A percentile compares a stretch with the other conserved stretches of the same genome.
These are phyloP conservation scores for Aspergillus puulaauensis DNA, from an alignment of 2,329 filamentous ascomycete genomes.

Conservation along the genomic window DNA sequence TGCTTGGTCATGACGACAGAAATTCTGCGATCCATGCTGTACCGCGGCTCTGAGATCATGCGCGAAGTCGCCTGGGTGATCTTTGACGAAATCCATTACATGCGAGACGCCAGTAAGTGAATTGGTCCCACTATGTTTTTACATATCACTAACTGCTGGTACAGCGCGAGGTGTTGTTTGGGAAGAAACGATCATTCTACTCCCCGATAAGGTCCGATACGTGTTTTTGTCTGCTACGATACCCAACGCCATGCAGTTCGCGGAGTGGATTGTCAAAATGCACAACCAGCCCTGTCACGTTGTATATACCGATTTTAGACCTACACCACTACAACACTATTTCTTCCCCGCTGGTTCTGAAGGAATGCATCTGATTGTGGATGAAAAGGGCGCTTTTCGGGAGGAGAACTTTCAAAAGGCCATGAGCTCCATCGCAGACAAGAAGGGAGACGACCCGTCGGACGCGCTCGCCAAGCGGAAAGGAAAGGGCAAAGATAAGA, in stretches of 20 bases:
- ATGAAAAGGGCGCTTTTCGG: slow-evolving; percentile 93
- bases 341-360: slow-evolving; percentile 92
- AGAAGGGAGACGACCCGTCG: slow-evolving; percentile 78
- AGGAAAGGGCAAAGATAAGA: slow-evolving; percentile 89
- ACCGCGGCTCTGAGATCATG: slow-evolving; percentile 98
- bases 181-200: slow-evolving; percentile 98
- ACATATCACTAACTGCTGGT: slow-evolving; percentile 16
- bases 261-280: slow-evolving; percentile 98
- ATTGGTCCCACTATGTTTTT: not conserved
- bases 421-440: slow-evolving; percentile 85
- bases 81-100: slow-evolving; percentile 98
- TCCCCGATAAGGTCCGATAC: slow-evolving; percentile 98
- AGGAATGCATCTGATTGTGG: slow-evolving; percentile 90
- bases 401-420: slow-evolving; percentile 98
- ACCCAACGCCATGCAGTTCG: slow-evolving; percentile 98
- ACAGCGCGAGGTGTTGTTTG: slow-evolving; percentile 85
- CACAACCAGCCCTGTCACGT: slow-evolving; percentile 98
- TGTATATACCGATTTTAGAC: slow-evolving; percentile 97
- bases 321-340: slow-evolving; percentile 95
- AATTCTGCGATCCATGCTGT: slow-evolving; percentile 98
- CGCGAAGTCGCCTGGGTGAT: slow-evolving; percentile 98
- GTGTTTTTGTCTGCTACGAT: slow-evolving; percentile 98
- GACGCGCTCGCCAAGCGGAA: slow-evolving; percentile 78
- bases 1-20: slow-evolving; percentile 99
- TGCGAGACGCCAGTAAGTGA: slow-evolving; percentile 74